These are phyloP conservation scores for Macrolepiota dolichaula DNA, from an alignment of 768 basidiomycete species.

Conservation along the genomic window DNA sequence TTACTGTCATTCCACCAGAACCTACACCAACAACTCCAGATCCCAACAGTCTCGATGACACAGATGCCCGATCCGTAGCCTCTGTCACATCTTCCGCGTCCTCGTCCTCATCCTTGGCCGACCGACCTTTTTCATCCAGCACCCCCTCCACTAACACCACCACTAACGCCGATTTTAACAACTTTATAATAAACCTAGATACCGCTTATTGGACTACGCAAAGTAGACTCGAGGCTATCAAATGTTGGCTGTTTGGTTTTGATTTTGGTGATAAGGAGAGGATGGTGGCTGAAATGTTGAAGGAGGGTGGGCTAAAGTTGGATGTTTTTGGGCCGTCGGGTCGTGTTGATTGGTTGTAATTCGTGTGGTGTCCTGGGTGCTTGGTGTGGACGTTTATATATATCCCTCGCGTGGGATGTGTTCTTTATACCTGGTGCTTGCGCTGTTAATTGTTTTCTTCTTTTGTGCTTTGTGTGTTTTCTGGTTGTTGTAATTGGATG, in stretches of 20 bases:
- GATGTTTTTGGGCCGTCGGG: not conserved
- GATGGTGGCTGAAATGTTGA: not conserved
- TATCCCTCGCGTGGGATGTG: too few species aligned
- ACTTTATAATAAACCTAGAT: not conserved
- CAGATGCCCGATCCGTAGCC: not conserved
- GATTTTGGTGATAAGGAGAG: not conserved
- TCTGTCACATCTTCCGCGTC: not conserved
- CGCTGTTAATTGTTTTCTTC: too few species aligned
- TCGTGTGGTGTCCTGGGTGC: too few species aligned
- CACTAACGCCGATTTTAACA: not conserved
- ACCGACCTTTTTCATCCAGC: not conserved
- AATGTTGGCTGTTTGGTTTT: constrained; percentile 6
- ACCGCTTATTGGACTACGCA: not conserved
- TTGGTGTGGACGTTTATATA: too few species aligned
- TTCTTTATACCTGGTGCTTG: too few species aligned
- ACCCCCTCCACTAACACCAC: too few species aligned
- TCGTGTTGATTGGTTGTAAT: not conserved
- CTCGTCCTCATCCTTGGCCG: not conserved
- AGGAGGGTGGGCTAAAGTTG: not conserved
- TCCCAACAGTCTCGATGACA: not conserved
- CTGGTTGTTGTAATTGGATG: too few species aligned
- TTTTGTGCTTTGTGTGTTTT: too few species aligned
- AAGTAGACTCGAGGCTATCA: not conserved
- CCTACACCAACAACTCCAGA: not conserved
- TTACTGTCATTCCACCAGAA: not conserved